Evolutionary conservation across 2,329 filamentous ascomycete genomes (phyloP).

Genomic region (Nannizzia gypsea): DNA sequence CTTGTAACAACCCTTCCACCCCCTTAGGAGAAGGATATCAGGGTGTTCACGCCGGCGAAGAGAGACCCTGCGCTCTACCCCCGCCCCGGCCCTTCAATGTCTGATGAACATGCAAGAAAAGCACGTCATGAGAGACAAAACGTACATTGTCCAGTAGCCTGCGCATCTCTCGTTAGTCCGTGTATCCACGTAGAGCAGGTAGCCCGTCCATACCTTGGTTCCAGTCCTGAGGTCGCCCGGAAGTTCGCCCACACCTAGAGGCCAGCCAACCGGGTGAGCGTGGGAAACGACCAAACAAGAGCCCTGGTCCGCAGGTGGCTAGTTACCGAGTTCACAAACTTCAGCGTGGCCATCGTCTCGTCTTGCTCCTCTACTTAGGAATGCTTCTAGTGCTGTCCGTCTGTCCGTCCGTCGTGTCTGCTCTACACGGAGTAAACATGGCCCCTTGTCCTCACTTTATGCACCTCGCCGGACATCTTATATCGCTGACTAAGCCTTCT

Average conservation of each 20-base stretch:
- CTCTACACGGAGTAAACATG: too few relatives aligned
- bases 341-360: slow-evolving; percentile 41
- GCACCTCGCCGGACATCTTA: background rate
- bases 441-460: too few relatives aligned
- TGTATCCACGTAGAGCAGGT: background rate
- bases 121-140: background rate
- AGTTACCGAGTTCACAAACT: slow-evolving; percentile 54
- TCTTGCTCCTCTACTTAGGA: too few relatives aligned
- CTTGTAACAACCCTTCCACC: background rate
- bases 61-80: background rate
- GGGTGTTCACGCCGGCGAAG: background rate
- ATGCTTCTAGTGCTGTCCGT: too few relatives aligned
- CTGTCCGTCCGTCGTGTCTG: too few relatives aligned
- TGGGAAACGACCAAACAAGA: background rate
- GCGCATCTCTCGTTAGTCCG: background rate
- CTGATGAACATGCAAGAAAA: background rate
- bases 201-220: slow-evolving; percentile 58
- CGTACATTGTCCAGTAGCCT: slow-evolving; percentile 33
- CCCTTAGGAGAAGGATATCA: background rate
- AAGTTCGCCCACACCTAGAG: slow-evolving; percentile 73
- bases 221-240: slow-evolving; percentile 70
- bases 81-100: background rate
- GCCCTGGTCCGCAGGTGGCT: background rate
- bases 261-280: slow-evolving; percentile 15
- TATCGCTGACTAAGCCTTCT: too few relatives aligned